Percentiles rank a stretch among this genome's conserved stretches.
These are phyloP conservation scores for Globisporangium acanthophoron DNA, from an alignment of 352 stramenopile species.

Conservation along the genomic window DNA sequence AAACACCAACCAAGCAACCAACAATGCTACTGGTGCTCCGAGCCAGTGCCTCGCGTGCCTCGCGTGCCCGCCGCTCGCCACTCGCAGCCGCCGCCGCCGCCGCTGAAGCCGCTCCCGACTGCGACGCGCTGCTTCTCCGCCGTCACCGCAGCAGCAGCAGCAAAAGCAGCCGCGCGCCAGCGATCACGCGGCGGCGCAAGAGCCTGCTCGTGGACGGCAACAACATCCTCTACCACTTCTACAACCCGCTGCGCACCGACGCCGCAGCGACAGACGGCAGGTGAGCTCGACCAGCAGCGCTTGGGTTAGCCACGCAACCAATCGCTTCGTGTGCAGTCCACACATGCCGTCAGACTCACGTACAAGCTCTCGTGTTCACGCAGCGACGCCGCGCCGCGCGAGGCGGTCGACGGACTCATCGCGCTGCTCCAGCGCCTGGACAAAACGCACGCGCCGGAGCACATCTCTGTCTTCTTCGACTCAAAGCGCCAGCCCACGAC, in stretches of 20 bases:
- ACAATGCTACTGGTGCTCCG: too few relatives aligned
- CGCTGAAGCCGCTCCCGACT: background rate
- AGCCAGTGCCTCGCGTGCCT: too few relatives aligned
- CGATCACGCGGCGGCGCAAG: conserved; percentile 9
- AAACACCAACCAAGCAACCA: too few relatives aligned
- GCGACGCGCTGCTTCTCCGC: background rate
- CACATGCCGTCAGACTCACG: background rate
- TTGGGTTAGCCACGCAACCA: background rate
- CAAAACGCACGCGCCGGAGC: conserved; percentile 34
- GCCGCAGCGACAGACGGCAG: conserved; percentile 18
- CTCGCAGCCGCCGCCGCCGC: background rate
- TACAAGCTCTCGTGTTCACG: background rate
- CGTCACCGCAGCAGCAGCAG: background rate
- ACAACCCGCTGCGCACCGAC: conserved; percentile 23
- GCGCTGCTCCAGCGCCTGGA: conserved; percentile 39
- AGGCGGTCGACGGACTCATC: conserved; percentile 43
- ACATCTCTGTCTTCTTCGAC: conserved; percentile 64
- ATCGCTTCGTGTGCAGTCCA: too few relatives aligned
- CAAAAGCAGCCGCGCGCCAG: background rate
- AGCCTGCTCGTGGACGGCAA: conserved; percentile 58
- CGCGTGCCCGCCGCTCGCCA: background rate
- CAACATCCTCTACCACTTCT: conserved; percentile 59
- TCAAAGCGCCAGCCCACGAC: conserved; percentile 35
- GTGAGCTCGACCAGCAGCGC: conserved; percentile 13
- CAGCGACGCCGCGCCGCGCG: conserved; percentile 30